Percentiles rank a stretch among this genome's conserved stretches.
Conservation (phyloP, 2,329 filamentous ascomycete genomes). For the Xylaria sp. region DNA sequence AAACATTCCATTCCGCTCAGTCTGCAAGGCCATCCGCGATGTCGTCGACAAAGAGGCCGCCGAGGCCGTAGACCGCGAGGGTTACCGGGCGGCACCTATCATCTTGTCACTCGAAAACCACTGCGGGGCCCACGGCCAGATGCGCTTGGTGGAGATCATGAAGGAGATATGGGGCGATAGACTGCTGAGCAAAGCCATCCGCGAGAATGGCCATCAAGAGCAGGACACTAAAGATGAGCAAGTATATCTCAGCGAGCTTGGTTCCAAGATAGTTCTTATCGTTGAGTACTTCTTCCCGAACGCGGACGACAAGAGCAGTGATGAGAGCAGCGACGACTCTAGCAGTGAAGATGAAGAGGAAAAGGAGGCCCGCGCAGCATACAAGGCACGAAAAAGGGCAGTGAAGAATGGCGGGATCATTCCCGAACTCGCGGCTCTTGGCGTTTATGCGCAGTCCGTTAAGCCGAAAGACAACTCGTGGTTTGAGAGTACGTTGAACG, state of each 20-base stretch:
- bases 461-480: slow-evolving; percentile 74
- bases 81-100: slow-evolving; percentile 64
- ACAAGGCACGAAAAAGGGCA: slow-evolving; percentile 64
- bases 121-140: slow-evolving; percentile 68
- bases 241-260: slow-evolving; percentile 68
- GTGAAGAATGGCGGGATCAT: slow-evolving; percentile 63
- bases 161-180: slow-evolving; percentile 70
- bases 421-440: slow-evolving; percentile 72
- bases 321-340: slow-evolving; percentile 53
- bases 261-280: slow-evolving; percentile 72
- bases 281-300: slow-evolving; percentile 71
- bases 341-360: slow-evolving; percentile 57
- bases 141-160: slow-evolving; percentile 73
- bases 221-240: slow-evolving; percentile 63
- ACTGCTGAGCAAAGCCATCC: slow-evolving; percentile 67
- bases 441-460: slow-evolving; percentile 76
- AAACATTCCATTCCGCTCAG: slow-evolving; percentile 70
- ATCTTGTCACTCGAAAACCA: slow-evolving; percentile 76
- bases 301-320: slow-evolving; percentile 53
- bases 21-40: slow-evolving; percentile 73
- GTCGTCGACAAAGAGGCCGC: slow-evolving; percentile 68
- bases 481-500: slow-evolving; percentile 62
- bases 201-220: slow-evolving; percentile 65
- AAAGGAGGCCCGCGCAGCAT: slow-evolving; percentile 60
- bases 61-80: slow-evolving; percentile 53